These are phyloP conservation scores for Circinella umbellata DNA, from an alignment of 371 early-diverging fungal genomes.

Conservation along the genomic window DNA sequence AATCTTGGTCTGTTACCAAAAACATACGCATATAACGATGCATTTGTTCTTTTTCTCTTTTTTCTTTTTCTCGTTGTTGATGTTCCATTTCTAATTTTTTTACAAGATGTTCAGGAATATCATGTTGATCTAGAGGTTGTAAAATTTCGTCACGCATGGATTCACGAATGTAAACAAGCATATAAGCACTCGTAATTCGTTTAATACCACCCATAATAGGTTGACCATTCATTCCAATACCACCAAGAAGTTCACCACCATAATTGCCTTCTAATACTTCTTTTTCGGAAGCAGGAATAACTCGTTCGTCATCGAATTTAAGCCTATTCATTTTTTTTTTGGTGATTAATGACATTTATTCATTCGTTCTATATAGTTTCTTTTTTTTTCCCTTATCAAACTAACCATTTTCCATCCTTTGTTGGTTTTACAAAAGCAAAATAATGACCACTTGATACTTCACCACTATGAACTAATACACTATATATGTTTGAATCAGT, in stretches of 20 bases:
- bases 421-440: conserved; percentile 90
- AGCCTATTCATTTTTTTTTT: conserved; percentile 40
- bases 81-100: conserved; percentile 62
- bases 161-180: conserved; percentile 95
- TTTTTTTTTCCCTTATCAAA: not conserved
- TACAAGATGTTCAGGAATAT: conserved; percentile 87
- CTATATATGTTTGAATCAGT: conserved; percentile 35
- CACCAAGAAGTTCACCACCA: conserved; percentile 76
- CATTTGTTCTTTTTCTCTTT: conserved; percentile 71
- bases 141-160: conserved; percentile 74
- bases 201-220: conserved; percentile 48
- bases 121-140: conserved; percentile 61
- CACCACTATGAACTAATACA: conserved; percentile 98
- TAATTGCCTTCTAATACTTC: conserved; percentile 97
- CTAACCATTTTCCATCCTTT: conserved; percentile 77
- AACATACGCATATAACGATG: conserved; percentile 62
- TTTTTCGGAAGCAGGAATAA: conserved; percentile 80
- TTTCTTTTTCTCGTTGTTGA: conserved; percentile 48
- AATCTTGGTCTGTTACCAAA: conserved; percentile 69
- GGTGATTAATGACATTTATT: too few species aligned
- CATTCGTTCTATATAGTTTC: too few species aligned
- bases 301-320: conserved; percentile 98
- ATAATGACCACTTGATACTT: conserved; percentile 97
- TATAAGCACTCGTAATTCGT: conserved; percentile 95
- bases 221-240: conserved; percentile 22